A percentile compares a stretch with the other conserved stretches of the same genome.
These are phyloP conservation scores for Ophiostoma angusticollis DNA, from an alignment of 2,329 filamentous ascomycete species.

Conservation along the genomic window DNA sequence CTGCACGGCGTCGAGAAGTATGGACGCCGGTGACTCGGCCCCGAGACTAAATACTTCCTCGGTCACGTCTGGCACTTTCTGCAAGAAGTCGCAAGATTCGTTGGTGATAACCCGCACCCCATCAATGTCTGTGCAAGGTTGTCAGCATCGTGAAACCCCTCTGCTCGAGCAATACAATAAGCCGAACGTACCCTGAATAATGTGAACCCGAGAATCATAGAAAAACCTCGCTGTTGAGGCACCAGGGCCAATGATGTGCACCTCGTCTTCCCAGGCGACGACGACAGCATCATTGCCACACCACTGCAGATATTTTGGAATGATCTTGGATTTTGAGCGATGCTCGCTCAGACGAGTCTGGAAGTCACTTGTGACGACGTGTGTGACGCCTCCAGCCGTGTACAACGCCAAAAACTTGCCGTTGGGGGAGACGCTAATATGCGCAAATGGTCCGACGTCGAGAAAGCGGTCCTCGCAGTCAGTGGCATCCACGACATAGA, in stretches of 20 bases:
- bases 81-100: conserved; percentile 93
- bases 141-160: too few species aligned
- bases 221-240: conserved; percentile 67
- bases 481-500: conserved; percentile 75
- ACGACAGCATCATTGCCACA: conserved; percentile 90
- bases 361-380: conserved; percentile 92
- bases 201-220: conserved; percentile 82
- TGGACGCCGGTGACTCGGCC: conserved; percentile 77
- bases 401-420: conserved; percentile 82
- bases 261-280: conserved; percentile 94
- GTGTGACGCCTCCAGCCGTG: conserved; percentile 69
- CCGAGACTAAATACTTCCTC: conserved; percentile 83
- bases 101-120: conserved; percentile 86
- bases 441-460: conserved; percentile 82
- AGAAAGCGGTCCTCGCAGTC: conserved; percentile 86
- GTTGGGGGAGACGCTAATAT: conserved; percentile 83
- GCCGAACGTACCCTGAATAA: conserved; percentile 56
- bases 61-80: conserved; percentile 76
- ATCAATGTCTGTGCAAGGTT: conserved; percentile 49
- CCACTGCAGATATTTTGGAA: conserved; percentile 84
- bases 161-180: background rate
- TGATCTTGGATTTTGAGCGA: conserved; percentile 71
- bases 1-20: conserved; percentile 85
- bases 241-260: conserved; percentile 81
- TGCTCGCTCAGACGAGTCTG: conserved; percentile 87